phyloP scores from a whole-genome alignment of 176 grass and related monocot genomes.

The Bonia amplexicaulis region DNA sequence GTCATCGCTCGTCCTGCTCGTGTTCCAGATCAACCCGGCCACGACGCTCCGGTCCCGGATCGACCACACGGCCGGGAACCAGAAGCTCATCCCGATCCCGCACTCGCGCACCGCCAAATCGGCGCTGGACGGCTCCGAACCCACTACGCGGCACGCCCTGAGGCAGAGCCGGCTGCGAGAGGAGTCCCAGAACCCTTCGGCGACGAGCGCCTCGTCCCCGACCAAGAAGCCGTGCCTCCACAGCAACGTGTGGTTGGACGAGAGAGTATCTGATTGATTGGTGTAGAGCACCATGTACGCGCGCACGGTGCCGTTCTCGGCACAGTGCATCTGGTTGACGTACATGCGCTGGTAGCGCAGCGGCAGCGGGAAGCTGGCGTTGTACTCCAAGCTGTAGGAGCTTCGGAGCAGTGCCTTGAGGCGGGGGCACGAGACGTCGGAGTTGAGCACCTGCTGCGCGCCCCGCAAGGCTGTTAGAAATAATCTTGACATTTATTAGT shows the following conservation, averaged over 20 bases:
- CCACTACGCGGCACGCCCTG: conserved; percentile 35
- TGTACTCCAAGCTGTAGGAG: conserved; percentile 23
- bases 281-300: conserved; percentile 35
- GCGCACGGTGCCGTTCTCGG: conserved; percentile 12
- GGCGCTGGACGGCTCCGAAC: neutral
- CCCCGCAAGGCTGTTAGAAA: too few species aligned
- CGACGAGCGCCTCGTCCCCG: conserved; percentile 29
- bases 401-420: neutral
- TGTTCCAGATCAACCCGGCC: conserved; percentile 40
- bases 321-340: conserved; percentile 36
- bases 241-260: neutral
- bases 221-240: neutral
- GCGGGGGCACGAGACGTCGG: neutral
- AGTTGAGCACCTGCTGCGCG: neutral
- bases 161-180: conserved; percentile 32
- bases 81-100: conserved; percentile 55
- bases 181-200: conserved; percentile 55
- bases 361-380: neutral
- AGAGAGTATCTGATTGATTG: neutral
- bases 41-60: conserved; percentile 36
- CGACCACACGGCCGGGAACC: conserved; percentile 59
- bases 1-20: neutral
- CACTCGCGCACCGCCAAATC: conserved; percentile 29
- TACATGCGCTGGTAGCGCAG: conserved; percentile 18
- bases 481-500: too few species aligned